phyloP scores from a whole-genome alignment of 2,329 filamentous ascomycete species.

The Diaporthe helianthi region DNA sequence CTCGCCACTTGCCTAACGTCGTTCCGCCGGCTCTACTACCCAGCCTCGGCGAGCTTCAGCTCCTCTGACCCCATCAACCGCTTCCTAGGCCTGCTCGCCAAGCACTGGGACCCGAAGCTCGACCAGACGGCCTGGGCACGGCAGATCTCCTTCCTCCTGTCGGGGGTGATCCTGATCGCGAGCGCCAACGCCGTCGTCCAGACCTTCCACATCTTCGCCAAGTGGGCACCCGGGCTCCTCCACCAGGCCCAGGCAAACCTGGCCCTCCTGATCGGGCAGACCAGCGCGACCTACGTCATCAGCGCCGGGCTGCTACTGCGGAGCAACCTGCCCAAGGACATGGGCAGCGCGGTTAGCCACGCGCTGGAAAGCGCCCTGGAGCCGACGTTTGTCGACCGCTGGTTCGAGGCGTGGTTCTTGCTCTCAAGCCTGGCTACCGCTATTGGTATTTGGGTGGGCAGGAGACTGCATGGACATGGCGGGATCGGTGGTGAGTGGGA shows the following conservation, averaged over 20 bases:
- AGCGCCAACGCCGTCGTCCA: slow-evolving; percentile 86
- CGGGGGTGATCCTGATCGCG: slow-evolving; percentile 81
- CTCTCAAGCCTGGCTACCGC: slow-evolving; percentile 70
- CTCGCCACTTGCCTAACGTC: slow-evolving; percentile 73
- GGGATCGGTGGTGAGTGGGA: slow-evolving; percentile 53
- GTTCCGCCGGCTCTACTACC: slow-evolving; percentile 63
- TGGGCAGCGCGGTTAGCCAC: slow-evolving; percentile 78
- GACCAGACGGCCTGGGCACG: slow-evolving; percentile 85
- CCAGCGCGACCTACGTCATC: slow-evolving; percentile 86
- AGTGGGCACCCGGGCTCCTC: slow-evolving; percentile 74
- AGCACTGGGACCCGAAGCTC: slow-evolving; percentile 83
- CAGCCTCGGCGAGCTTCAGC: slow-evolving; percentile 60
- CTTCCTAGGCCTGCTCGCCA: slow-evolving; percentile 78
- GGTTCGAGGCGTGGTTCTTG: slow-evolving; percentile 91
- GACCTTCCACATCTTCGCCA: slow-evolving; percentile 81
- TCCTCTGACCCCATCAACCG: slow-evolving; percentile 85
- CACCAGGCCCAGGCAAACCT: slow-evolving; percentile 79
- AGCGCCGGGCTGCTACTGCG: slow-evolving; percentile 78
- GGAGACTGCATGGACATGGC: slow-evolving; percentile 58
- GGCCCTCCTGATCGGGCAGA: slow-evolving; percentile 79
- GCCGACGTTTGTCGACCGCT: slow-evolving; percentile 75
- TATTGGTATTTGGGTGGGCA: slow-evolving; percentile 75
- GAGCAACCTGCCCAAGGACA: slow-evolving; percentile 78
- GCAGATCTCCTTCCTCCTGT: slow-evolving; percentile 83
- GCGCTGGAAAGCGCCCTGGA: slow-evolving; percentile 80